Evolutionary conservation across 805 yeast species (phyloP).

Genomic region (Vanderwaltozyma verrucispora): DNA sequence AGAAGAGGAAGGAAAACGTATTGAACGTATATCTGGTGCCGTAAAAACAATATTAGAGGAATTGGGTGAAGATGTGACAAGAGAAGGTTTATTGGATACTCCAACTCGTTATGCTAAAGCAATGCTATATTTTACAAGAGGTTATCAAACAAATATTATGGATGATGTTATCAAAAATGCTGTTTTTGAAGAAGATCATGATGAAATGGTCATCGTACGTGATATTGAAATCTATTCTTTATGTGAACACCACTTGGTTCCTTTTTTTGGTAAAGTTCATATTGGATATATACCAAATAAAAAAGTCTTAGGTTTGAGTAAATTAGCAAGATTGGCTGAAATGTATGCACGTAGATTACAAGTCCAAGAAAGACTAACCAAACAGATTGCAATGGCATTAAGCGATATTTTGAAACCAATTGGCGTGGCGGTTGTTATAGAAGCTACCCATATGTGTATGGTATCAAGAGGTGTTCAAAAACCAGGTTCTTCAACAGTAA

Average conservation of each 20-base stretch:
- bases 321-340: slow-evolving; percentile 91
- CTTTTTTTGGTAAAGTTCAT: slow-evolving; percentile 93
- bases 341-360: slow-evolving; percentile 93
- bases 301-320: slow-evolving; percentile 83
- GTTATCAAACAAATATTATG: slow-evolving; percentile 87
- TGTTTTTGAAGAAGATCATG: slow-evolving; percentile 96
- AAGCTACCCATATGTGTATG: slow-evolving; percentile 99
- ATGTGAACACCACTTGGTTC: slow-evolving; percentile 97
- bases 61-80: slow-evolving; percentile 78
- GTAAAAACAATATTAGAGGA: slow-evolving; percentile 64
- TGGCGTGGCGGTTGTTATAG: slow-evolving; percentile 97
- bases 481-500: slow-evolving; percentile 84
- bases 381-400: slow-evolving; percentile 94
- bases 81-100: slow-evolving; percentile 89
- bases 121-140: slow-evolving; percentile 90
- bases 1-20: slow-evolving; percentile 57
- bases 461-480: slow-evolving; percentile 96
- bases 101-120: slow-evolving; percentile 97
- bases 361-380: slow-evolving; percentile 95
- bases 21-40: slow-evolving; percentile 72
- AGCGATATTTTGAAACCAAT: slow-evolving; percentile 85
- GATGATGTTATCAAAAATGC: slow-evolving; percentile 85
- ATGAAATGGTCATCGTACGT: slow-evolving; percentile 96
- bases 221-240: slow-evolving; percentile 87
- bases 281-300: slow-evolving; percentile 97